Evolutionary conservation across 331 rosid species (phyloP).

Genomic region (Stylosanthes scabra): DNA sequence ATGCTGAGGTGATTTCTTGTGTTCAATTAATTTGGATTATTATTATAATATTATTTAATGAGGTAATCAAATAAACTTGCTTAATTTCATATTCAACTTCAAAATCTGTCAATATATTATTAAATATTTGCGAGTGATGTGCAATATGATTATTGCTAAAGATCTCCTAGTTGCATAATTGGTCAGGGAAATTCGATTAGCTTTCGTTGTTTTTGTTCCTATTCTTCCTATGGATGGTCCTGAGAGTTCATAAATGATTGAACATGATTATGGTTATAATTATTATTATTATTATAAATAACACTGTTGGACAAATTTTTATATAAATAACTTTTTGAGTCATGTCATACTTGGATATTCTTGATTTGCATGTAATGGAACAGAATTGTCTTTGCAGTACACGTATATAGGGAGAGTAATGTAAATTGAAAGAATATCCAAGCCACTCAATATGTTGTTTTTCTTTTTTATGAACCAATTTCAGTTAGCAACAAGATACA

Average conservation of each 20-base stretch:
- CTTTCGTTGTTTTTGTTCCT: not conserved
- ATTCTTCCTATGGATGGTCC: not conserved
- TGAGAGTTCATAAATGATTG: constrained; percentile 2
- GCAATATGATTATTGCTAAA: constrained; percentile 10
- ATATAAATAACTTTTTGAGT: no score
- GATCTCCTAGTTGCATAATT: not conserved
- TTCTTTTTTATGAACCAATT: not conserved
- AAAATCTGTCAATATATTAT: constrained; percentile 14
- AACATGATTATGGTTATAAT: no score
- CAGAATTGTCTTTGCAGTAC: not conserved
- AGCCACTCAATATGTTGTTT: not conserved
- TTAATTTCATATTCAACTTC: not conserved
- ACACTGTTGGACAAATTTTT: no score
- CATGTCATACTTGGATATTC: not conserved
- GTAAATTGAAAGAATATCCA: constrained; percentile 1
- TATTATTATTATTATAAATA: no score
- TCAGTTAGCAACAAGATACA: not conserved
- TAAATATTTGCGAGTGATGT: constrained; percentile 3
- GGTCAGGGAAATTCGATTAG: not conserved
- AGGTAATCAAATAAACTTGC: not conserved
- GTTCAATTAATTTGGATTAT: constrained; percentile 12
- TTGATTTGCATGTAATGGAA: not conserved
- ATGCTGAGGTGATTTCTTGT: constrained; percentile 73
- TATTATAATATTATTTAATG: not conserved
- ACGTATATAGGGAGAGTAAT: not conserved